These are phyloP conservation scores for Phytophthora melonis DNA, from an alignment of 352 stramenopile species.

Conservation along the genomic window DNA sequence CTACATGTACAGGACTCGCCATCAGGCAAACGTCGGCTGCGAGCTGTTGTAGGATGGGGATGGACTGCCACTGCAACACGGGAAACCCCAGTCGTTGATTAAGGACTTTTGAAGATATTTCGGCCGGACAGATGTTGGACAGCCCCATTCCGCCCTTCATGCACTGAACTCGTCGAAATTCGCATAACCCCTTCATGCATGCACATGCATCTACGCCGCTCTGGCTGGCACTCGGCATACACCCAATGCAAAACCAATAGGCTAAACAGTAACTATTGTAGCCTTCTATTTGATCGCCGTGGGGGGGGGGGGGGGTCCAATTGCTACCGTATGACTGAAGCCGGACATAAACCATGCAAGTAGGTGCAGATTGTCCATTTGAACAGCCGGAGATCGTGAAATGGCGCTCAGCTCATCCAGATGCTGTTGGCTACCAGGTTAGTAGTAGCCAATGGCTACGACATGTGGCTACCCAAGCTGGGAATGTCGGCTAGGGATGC, in stretches of 20 bases:
- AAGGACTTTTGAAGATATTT: constrained; percentile 37
- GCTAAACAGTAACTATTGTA: neutral
- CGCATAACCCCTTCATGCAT: neutral
- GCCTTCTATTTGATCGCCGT: neutral
- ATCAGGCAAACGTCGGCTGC: constrained; percentile 26
- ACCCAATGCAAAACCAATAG: neutral
- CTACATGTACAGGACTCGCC: neutral
- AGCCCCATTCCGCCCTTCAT: constrained; percentile 15
- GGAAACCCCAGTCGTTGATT: constrained; percentile 16
- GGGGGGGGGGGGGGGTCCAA: too few relatives aligned
- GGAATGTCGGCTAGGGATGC: neutral
- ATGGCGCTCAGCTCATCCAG: constrained; percentile 17
- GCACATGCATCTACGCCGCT: neutral
- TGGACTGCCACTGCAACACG: constrained; percentile 34
- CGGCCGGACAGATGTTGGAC: constrained; percentile 20
- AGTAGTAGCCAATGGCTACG: too few relatives aligned
- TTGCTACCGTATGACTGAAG: neutral
- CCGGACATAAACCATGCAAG: constrained; percentile 11
- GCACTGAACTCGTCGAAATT: constrained; percentile 11
- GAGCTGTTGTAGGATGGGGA: constrained; percentile 29
- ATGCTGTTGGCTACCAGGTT: constrained; percentile 7
- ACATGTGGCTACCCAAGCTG: neutral
- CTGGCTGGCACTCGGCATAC: neutral
- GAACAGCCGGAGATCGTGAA: neutral
- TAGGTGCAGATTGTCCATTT: neutral